Evolutionary conservation across 1,284 basidiomycete genomes (phyloP).

Genomic region (Marasmius tenuissimus): DNA sequence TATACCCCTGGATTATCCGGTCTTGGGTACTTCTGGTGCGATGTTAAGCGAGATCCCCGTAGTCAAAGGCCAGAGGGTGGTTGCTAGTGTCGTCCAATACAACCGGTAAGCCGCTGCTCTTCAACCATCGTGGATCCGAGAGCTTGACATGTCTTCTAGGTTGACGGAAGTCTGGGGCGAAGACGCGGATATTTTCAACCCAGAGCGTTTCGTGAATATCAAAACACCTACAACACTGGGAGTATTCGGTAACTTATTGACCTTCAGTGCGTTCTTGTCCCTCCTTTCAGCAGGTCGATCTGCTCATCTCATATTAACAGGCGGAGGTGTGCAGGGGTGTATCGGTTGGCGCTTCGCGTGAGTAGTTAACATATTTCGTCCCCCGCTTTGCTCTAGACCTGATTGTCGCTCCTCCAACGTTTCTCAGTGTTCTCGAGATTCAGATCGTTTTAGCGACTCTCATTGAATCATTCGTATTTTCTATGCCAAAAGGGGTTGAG

Average conservation of each 20-base stretch:
- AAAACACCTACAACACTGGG: background rate
- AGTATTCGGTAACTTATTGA: background rate
- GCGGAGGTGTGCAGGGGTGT: background rate
- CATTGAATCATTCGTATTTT: background rate
- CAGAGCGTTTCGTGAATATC: background rate
- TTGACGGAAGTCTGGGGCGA: background rate
- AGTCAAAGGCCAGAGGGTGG: background rate
- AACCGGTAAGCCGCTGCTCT: background rate
- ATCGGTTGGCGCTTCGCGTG: background rate
- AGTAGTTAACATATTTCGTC: background rate
- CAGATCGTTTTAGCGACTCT: background rate
- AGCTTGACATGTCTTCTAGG: background rate
- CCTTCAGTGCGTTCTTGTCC: background rate
- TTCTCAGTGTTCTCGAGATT: background rate
- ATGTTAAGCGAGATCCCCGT: background rate
- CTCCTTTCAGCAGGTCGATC: background rate
- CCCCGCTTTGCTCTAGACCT: background rate
- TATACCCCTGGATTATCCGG: background rate
- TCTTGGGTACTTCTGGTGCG: background rate
- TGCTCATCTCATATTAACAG: background rate
- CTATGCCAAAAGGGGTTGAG: background rate
- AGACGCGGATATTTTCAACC: background rate
- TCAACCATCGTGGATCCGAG: background rate
- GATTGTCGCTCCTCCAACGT: constrained; percentile 12
- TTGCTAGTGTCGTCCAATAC: background rate